A percentile compares a stretch with the other conserved stretches of the same genome.
Conservation (phyloP, 1,284 basidiomycete species). For the Rhodotorula sp. region DNA sequence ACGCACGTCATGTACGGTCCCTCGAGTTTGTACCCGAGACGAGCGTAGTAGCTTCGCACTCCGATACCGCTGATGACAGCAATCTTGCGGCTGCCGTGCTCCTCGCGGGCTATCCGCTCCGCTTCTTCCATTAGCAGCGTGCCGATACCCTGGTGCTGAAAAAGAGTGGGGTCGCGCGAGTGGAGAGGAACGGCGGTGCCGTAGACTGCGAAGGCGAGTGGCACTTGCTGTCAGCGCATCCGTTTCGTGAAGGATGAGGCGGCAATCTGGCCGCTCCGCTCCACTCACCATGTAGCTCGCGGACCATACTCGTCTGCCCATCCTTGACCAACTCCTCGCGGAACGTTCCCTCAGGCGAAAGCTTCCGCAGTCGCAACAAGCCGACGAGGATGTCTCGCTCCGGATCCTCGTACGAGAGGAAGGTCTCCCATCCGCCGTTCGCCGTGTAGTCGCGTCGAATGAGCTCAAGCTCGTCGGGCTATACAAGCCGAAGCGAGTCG, state of each 20-base stretch:
- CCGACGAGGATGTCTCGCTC: slow-evolving; percentile 95
- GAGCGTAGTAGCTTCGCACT: slow-evolving; percentile 58
- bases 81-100: slow-evolving; percentile 89
- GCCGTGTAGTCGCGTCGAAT: slow-evolving; percentile 93
- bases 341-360: slow-evolving; percentile 87
- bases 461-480: slow-evolving; percentile 95
- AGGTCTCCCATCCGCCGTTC: slow-evolving; percentile 97
- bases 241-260: not conserved
- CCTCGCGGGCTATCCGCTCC: slow-evolving; percentile 94
- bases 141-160: slow-evolving; percentile 98
- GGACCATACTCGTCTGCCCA: slow-evolving; percentile 74
- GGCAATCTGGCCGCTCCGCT: not conserved
- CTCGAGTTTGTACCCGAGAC: slow-evolving; percentile 95
- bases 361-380: slow-evolving; percentile 86
- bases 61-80: slow-evolving; percentile 86
- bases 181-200: slow-evolving; percentile 97
- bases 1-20: slow-evolving; percentile 79
- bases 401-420: slow-evolving; percentile 97
- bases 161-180: slow-evolving; percentile 86
- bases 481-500: slow-evolving; percentile 39
- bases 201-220: slow-evolving; percentile 86
- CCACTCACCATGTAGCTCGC: slow-evolving; percentile 62
- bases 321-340: slow-evolving; percentile 82
- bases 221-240: not conserved
- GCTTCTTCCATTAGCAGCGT: slow-evolving; percentile 99